Conservation (phyloP, 768 basidiomycete genomes). For the Mycena galopus region DNA sequence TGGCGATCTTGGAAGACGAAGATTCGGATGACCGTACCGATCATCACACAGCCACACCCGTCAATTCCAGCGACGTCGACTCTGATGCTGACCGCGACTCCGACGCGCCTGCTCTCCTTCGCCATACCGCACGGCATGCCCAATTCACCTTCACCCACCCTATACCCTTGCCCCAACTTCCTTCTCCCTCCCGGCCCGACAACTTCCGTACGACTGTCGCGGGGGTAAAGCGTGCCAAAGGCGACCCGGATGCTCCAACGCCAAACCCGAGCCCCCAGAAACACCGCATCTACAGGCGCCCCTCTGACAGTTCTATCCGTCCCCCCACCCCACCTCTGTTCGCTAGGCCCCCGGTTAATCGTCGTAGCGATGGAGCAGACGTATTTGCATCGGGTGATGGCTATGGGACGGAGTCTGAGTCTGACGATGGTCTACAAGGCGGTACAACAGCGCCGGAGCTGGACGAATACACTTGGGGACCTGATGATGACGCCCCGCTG, state of each 20-base stretch:
- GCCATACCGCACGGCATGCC: not conserved
- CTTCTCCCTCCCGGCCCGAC: too few species aligned
- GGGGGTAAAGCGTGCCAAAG: constrained; percentile 19
- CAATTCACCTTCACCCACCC: constrained; percentile 4
- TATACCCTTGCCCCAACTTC: not conserved
- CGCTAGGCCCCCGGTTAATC: too few species aligned
- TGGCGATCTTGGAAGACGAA: constrained; percentile 10
- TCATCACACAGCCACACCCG: not conserved
- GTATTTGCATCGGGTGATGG: not conserved
- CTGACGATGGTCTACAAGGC: too few species aligned
- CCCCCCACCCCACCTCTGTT: not conserved
- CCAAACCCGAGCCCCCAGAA: constrained; percentile 6
- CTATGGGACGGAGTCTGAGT: not conserved
- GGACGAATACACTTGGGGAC: not conserved
- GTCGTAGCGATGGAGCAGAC: too few species aligned
- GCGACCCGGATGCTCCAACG: constrained; percentile 11
- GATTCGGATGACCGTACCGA: constrained; percentile 23
- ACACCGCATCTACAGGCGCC: constrained; percentile 4
- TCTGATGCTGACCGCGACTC: not conserved
- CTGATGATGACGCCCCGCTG: not conserved
- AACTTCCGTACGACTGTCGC: too few species aligned
- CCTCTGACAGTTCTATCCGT: not conserved
- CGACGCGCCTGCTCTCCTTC: too few species aligned
- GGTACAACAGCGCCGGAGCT: not conserved
- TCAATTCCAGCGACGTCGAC: not conserved